A percentile compares a stretch with the other conserved stretches of the same genome.
These are phyloP conservation scores for Tanacetum coccineum DNA, from an alignment of 129 eudicot species.

Conservation along the genomic window DNA sequence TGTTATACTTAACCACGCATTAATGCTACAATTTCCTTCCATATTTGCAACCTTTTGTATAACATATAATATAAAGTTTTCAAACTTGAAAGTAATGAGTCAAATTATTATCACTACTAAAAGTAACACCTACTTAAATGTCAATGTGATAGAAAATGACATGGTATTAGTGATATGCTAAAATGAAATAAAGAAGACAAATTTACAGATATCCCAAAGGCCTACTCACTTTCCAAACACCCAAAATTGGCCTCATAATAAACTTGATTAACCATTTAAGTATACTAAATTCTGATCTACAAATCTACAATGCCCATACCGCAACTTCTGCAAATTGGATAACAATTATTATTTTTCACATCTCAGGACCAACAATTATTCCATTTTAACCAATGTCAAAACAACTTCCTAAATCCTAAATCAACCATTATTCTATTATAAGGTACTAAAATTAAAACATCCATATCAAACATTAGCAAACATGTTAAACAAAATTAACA, in stretches of 20 bases:
- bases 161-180: too few species aligned
- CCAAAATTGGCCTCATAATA: conserved; percentile 9
- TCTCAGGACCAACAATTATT: conserved; percentile 17
- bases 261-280: not conserved
- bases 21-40: too few species aligned
- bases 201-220: too few species aligned
- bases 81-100: too few species aligned
- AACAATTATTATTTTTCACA: conserved; percentile 22
- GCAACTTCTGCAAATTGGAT: conserved; percentile 6
- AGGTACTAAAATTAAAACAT: not conserved
- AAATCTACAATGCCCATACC: conserved; percentile 17
- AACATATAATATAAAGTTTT: too few species aligned
- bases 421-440: not conserved
- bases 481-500: not conserved
- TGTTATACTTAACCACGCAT: too few species aligned
- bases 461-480: not conserved
- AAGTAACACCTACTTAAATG: too few species aligned
- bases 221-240: too few species aligned
- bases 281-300: conserved; percentile 6
- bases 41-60: too few species aligned
- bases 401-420: not conserved
- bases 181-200: too few species aligned
- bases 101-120: too few species aligned
- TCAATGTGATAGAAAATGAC: too few species aligned
- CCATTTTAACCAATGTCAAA: not conserved